Base-by-base conservation (phyloP, 805 yeast species). In the Komagataella pastoris region DNA sequence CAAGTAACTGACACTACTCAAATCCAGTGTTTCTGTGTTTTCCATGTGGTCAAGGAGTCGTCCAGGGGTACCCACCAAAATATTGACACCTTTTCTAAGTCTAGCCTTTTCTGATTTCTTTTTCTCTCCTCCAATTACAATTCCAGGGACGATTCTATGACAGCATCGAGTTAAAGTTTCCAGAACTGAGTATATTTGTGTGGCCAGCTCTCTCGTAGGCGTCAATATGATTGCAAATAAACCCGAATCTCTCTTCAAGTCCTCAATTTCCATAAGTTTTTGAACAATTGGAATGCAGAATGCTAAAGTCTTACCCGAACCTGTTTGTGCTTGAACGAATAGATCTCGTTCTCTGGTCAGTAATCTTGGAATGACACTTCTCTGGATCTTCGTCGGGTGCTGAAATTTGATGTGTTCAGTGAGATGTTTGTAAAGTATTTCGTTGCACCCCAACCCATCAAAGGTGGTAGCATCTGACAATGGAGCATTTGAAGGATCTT, bases 41-140 rank as follows among this genome's bases (percentile, higher is more conserved):
- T 88, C 96, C 55, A 93, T 80, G 71, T 93, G 99, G 64, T 93
- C 99, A 7, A 88, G 85, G 47, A 93, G 71, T 59, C 99, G 78
- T 54, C 99, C 99, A 2, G 99, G 99, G 0, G 99, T 93, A 10
- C 95, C 97, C 46, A 93, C 95, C n/a, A 93, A 74, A 40, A 93
- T 81, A 65, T 93, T 93, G 40, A 90, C 95, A 57, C 99, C 99
- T 65, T 91, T 91, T 62, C 99, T 77, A 40, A 93, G 68, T 60
- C 99, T 72, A 1, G 98, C 97, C 74, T 93, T 93, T 66, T 93
- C 99, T 1, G 96, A 79, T 62, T 93, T 95, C 66, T 91, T 91
- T 76, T 91, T 90, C 64, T 93, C 99, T 55, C 99, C 99, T 62
- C 99, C 99, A 68, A 89, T 89, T 23, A 93, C 95, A 46, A 90